These are phyloP conservation scores for Pseudogymnoascus sp. DNA, from an alignment of 2,329 filamentous ascomycete species.

Conservation along the genomic window DNA sequence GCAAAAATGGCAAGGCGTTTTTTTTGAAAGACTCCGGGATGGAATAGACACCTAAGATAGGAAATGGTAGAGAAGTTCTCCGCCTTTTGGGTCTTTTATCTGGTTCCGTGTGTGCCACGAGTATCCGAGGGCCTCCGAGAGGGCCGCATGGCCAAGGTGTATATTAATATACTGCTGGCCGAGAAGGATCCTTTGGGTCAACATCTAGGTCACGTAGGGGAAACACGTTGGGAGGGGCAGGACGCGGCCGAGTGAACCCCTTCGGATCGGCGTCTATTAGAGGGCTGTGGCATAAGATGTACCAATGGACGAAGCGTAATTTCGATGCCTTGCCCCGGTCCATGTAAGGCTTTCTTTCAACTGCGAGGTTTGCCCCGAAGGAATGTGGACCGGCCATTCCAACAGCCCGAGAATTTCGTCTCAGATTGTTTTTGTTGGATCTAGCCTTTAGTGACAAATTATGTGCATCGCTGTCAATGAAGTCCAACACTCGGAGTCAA, in stretches of 20 bases:
- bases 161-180: not conserved
- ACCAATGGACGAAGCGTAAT: not conserved
- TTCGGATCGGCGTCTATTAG: not conserved
- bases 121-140: not conserved
- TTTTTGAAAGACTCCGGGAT: constrained; percentile 12
- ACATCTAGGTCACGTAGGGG: constrained; percentile 2
- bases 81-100: constrained; percentile 5
- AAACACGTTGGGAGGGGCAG: not conserved
- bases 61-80: constrained; percentile 7
- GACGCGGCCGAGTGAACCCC: not conserved
- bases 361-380: not conserved
- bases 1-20: constrained; percentile 19
- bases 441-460: not conserved
- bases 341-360: not conserved
- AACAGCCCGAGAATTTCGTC: not conserved
- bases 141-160: constrained; percentile 1
- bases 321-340: not conserved
- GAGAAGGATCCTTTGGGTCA: constrained; percentile 1
- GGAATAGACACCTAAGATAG: constrained; percentile 9
- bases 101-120: not conserved
- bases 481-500: not conserved
- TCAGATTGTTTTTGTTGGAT: not conserved
- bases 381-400: not conserved
- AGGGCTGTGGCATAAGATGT: not conserved
- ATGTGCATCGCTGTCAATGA: not conserved